These are phyloP conservation scores for Fonsecaea nubica DNA, from an alignment of 2,329 filamentous ascomycete genomes.

Conservation along the genomic window DNA sequence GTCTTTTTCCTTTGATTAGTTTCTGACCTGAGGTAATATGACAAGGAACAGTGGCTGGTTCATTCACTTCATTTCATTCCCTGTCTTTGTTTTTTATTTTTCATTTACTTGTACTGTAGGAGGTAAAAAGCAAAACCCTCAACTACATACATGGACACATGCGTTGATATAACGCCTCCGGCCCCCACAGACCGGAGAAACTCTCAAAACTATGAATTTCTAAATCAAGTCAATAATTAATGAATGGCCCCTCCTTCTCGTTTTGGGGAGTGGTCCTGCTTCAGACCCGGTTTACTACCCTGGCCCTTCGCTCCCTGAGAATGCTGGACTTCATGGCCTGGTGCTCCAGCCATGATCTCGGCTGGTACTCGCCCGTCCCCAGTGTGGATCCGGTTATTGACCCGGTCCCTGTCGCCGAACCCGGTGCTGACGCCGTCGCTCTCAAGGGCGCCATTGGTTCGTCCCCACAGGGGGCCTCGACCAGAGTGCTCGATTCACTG, in stretches of 20 bases:
- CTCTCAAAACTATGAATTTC: not conserved
- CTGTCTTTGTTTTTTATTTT: no score
- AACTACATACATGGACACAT: no score
- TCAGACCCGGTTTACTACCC: not conserved
- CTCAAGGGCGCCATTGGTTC: not conserved
- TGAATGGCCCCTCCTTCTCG: not conserved
- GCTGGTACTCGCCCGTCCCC: not conserved
- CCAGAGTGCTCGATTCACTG: not conserved
- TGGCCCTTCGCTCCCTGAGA: not conserved
- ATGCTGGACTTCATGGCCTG: conserved; percentile 8
- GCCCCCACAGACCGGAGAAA: no score
- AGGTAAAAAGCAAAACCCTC: no score
- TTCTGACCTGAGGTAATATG: no score
- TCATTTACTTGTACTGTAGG: no score
- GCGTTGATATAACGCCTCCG: no score
- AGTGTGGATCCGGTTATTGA: not conserved
- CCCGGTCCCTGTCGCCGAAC: not conserved
- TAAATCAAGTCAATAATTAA: no score
- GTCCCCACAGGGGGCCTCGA: not conserved
- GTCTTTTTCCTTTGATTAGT: not conserved
- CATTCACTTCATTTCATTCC: no score
- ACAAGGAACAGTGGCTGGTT: no score
- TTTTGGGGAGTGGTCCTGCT: not conserved
- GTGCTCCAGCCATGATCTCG: conserved; percentile 5
- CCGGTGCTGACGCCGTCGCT: not conserved